phyloP scores from a whole-genome alignment of 345 rosid genomes.

The Eutrema japonicum region DNA sequence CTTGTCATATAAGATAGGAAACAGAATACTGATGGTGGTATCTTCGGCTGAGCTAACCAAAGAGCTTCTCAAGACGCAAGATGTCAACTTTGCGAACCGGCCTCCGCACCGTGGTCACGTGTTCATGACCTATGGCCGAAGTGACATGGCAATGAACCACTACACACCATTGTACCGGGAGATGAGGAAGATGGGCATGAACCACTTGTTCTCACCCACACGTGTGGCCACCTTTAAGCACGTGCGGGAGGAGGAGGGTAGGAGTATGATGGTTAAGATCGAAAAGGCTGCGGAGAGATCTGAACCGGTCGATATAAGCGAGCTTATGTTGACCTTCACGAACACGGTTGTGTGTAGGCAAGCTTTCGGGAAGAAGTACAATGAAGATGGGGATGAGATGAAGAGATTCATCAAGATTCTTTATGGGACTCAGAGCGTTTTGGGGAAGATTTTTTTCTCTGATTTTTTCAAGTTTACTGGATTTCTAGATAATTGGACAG shows the following conservation, averaged over 20 bases:
- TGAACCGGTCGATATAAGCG: constrained; percentile 37
- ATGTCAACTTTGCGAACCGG: constrained; percentile 39
- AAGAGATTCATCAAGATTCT: constrained; percentile 45
- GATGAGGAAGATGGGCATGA: constrained; percentile 44
- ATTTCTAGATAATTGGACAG: constrained; percentile 42
- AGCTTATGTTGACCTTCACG: constrained; percentile 39
- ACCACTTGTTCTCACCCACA: constrained; percentile 41
- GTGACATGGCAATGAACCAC: constrained; percentile 42
- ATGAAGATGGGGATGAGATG: constrained; percentile 44
- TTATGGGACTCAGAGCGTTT: constrained; percentile 43
- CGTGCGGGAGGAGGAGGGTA: constrained; percentile 45
- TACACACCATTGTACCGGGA: constrained; percentile 45
- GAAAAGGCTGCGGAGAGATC: constrained; percentile 21
- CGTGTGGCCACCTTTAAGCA: constrained; percentile 46
- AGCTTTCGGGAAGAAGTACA: constrained; percentile 50
- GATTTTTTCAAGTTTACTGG: constrained; percentile 42
- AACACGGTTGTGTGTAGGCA: constrained; percentile 46
- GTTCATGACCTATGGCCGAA: constrained; percentile 39
- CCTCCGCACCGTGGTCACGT: constrained; percentile 43
- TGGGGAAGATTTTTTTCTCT: constrained; percentile 37
- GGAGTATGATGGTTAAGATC: constrained; percentile 38
- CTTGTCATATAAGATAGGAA: constrained; percentile 50
- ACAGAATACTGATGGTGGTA: constrained; percentile 38
- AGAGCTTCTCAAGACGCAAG: constrained; percentile 50
- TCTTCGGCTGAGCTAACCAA: constrained; percentile 52